A percentile compares a stretch with the other conserved stretches of the same genome.
phyloP scores from a whole-genome alignment of 2,329 filamentous ascomycete genomes.

The Colletotrichum cuscutae region DNA sequence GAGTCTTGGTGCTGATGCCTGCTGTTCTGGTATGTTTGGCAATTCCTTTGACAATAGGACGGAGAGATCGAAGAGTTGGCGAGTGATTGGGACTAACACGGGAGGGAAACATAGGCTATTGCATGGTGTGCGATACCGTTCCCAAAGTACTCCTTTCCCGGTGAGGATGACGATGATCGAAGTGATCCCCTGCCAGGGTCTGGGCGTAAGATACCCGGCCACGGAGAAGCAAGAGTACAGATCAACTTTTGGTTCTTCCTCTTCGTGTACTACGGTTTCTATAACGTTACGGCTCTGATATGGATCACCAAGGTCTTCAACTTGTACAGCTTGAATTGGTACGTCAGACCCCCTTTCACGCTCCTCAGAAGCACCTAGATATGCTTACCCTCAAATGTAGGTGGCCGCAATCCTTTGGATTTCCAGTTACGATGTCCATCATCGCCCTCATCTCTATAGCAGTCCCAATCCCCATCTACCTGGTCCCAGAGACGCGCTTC shows the following conservation, averaged over 20 bases:
- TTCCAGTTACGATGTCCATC: slow-evolving; percentile 70
- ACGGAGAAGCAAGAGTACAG: slow-evolving; percentile 71
- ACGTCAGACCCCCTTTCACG: background rate
- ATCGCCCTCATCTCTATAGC: slow-evolving; percentile 70
- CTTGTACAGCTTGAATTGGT: slow-evolving; percentile 76
- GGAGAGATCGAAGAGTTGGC: background rate
- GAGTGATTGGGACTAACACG: slow-evolving; percentile 29
- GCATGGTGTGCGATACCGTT: slow-evolving; percentile 74
- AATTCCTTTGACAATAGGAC: background rate
- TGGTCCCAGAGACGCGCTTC: slow-evolving; percentile 61
- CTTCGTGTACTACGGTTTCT: slow-evolving; percentile 76
- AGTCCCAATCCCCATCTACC: slow-evolving; percentile 69
- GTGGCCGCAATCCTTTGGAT: slow-evolving; percentile 73
- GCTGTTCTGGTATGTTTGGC: slow-evolving; percentile 63
- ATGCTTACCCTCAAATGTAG: slow-evolving; percentile 38
- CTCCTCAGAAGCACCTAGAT: background rate
- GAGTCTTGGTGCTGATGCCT: slow-evolving; percentile 69
- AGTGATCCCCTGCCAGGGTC: slow-evolving; percentile 40
- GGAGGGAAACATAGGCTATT: slow-evolving; percentile 57
- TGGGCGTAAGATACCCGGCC: slow-evolving; percentile 63
- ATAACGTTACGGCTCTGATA: slow-evolving; percentile 73
- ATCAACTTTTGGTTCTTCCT: slow-evolving; percentile 80
- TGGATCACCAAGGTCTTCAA: slow-evolving; percentile 81
- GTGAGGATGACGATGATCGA: slow-evolving; percentile 51
- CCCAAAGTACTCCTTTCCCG: slow-evolving; percentile 67